These are phyloP conservation scores for Phytophthora multivora DNA, from an alignment of 352 stramenopile species.

Conservation along the genomic window DNA sequence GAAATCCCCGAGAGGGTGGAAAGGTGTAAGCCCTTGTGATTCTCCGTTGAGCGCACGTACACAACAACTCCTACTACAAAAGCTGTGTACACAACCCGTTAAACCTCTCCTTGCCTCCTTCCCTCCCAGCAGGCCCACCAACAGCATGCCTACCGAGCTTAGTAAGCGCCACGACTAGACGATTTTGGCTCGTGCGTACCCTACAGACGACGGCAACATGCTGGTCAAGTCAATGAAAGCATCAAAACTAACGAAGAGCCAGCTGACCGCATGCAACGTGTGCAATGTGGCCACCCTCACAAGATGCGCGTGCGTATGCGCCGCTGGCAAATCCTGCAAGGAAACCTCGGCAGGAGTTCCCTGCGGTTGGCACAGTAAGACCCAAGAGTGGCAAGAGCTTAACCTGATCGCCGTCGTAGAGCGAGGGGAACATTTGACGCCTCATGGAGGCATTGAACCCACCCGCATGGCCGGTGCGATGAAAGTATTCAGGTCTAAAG, in stretches of 20 bases:
- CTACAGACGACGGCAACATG: constrained; percentile 1
- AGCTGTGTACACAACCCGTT: too few relatives aligned
- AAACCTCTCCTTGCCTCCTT: too few relatives aligned
- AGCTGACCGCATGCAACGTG: neutral
- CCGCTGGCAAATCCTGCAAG: neutral
- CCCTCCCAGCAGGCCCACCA: too few relatives aligned
- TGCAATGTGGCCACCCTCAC: constrained; percentile 5
- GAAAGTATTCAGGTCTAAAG: neutral
- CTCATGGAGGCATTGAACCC: neutral
- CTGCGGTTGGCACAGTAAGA: neutral
- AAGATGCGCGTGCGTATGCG: constrained; percentile 2
- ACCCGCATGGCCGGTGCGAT: neutral
- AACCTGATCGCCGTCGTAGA: neutral
- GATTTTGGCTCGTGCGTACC: neutral
- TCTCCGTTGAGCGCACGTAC: too few relatives aligned
- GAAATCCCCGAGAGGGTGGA: too few relatives aligned
- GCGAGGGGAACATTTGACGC: neutral
- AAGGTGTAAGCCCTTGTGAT: too few relatives aligned
- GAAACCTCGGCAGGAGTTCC: neutral
- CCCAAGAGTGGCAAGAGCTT: neutral
- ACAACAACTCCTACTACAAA: too few relatives aligned
- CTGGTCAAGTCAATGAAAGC: constrained; percentile 10
- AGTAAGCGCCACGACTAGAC: neutral
- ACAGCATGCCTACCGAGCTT: neutral
- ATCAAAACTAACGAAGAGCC: constrained; percentile 1